These are phyloP conservation scores for Trypanosoma vivax DNA, from an alignment of 208 protist genomes.

Conservation along the genomic window DNA sequence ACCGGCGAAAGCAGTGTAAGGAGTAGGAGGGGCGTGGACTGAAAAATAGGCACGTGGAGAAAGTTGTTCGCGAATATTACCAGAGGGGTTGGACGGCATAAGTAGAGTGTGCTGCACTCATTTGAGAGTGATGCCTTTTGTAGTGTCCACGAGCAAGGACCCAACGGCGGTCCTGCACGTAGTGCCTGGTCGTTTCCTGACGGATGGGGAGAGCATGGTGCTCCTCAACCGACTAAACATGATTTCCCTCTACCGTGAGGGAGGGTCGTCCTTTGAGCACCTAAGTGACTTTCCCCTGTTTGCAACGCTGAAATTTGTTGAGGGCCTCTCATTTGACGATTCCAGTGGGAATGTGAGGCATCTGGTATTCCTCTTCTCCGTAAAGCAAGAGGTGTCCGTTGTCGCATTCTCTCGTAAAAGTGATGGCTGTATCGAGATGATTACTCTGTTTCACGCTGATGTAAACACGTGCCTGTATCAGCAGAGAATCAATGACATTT, in stretches of 20 bases:
- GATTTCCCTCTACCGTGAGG: constrained; percentile 41
- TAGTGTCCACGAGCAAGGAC: constrained; percentile 44
- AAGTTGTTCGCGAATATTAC: too few species aligned
- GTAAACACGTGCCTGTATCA: constrained; percentile 57
- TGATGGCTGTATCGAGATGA: constrained; percentile 21
- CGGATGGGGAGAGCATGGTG: constrained; percentile 16
- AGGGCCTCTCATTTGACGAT: constrained; percentile 43
- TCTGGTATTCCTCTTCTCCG: constrained; percentile 66
- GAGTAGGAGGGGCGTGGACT: too few species aligned
- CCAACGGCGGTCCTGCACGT: constrained; percentile 44
- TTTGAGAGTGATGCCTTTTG: constrained; percentile 26
- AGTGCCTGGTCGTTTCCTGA: constrained; percentile 30
- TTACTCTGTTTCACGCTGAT: constrained; percentile 56
- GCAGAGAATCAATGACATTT: constrained; percentile 41
- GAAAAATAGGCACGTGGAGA: too few species aligned
- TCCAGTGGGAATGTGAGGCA: constrained; percentile 27
- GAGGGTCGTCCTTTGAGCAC: constrained; percentile 14
- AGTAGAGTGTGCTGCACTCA: neutral
- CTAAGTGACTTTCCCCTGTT: constrained; percentile 54
- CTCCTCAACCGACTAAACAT: constrained; percentile 48
- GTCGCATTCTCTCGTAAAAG: constrained; percentile 25
- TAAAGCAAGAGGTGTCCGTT: constrained; percentile 69
- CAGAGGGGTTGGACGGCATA: too few species aligned
- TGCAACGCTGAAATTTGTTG: constrained; percentile 62
- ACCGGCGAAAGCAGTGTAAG: too few species aligned